Conservation (phyloP, 495 filamentous ascomycete species). For the Xylaria telfairii region DNA sequence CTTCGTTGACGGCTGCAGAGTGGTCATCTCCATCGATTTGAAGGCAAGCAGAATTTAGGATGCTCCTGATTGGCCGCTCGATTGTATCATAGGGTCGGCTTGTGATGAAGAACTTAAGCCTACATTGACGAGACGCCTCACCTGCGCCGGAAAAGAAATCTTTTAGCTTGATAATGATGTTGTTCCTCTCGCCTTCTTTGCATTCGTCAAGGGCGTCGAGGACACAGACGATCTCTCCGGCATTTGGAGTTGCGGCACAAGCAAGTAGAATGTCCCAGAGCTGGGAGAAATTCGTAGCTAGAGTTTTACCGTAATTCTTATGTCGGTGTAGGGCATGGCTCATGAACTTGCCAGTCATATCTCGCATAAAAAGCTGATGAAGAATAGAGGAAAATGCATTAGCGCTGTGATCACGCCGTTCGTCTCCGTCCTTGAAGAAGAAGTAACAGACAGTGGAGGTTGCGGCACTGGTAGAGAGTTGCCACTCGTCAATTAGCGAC, state of each 20-base stretch:
- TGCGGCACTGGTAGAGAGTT: constrained; percentile 28
- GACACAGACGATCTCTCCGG: constrained; percentile 50
- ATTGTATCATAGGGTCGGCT: constrained; percentile 46
- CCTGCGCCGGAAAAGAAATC: constrained; percentile 29
- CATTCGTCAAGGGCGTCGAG: constrained; percentile 55
- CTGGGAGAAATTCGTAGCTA: constrained; percentile 43
- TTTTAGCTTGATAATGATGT: constrained; percentile 35
- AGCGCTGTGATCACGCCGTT: constrained; percentile 24
- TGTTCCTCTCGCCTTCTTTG: constrained; percentile 29
- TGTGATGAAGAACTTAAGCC: constrained; percentile 45
- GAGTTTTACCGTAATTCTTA: constrained; percentile 28
- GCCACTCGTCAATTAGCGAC: constrained; percentile 40
- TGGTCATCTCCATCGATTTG: constrained; percentile 43
- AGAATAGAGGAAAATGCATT: constrained; percentile 44
- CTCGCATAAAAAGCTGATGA: constrained; percentile 44
- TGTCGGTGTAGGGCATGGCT: constrained; percentile 33
- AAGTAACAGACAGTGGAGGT: constrained; percentile 45
- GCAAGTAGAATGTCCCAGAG: constrained; percentile 50
- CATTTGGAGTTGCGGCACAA: constrained; percentile 38
- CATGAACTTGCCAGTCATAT: constrained; percentile 29
- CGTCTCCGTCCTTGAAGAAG: constrained; percentile 49
- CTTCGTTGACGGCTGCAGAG: constrained; percentile 39
- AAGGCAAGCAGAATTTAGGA: constrained; percentile 28
- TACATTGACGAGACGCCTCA: not conserved
- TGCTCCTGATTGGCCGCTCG: constrained; percentile 31